Conservation (phyloP, 2,329 filamentous ascomycete genomes). For the Hymenoscyphus albidus region DNA sequence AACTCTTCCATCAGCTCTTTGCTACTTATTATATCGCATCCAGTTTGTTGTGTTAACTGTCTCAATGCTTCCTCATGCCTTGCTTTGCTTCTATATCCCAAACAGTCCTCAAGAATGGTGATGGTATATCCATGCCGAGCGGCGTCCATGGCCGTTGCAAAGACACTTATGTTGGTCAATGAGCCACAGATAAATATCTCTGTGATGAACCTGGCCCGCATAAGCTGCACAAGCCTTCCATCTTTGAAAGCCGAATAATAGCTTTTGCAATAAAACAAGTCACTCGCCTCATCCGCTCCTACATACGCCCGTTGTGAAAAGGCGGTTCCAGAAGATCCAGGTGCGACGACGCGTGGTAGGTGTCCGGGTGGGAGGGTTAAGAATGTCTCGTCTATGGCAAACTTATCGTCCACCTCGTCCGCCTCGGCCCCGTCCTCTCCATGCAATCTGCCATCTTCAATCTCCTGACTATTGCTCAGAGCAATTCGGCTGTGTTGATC, state of each 20-base stretch:
- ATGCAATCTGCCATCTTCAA: conserved; percentile 1
- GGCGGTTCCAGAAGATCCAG: conserved; percentile 44
- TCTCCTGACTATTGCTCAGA: conserved; percentile 12
- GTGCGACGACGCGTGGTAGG: conserved; percentile 41
- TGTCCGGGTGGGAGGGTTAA: conserved; percentile 26
- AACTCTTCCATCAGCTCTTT: conserved; percentile 27
- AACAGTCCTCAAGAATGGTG: conserved; percentile 81
- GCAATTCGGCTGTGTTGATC: conserved; percentile 18
- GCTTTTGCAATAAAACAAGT: conserved; percentile 59
- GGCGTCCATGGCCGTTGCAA: conserved; percentile 87
- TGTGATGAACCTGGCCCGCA: conserved; percentile 83
- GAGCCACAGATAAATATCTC: conserved; percentile 87
- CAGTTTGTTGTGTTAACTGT: conserved; percentile 31
- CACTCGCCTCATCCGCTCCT: conserved; percentile 41
- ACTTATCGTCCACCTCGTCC: conserved; percentile 17
- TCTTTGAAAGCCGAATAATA: conserved; percentile 85
- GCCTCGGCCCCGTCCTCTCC: conserved; percentile 7
- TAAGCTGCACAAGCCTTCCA: conserved; percentile 66
- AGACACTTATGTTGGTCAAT: conserved; percentile 81
- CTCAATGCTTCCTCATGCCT: conserved; percentile 51
- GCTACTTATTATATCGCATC: conserved; percentile 33
- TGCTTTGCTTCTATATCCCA: conserved; percentile 69
- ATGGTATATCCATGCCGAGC: conserved; percentile 84
- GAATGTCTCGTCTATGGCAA: conserved; percentile 27
- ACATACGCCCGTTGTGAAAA: conserved; percentile 43